Evolutionary conservation across 352 stramenopile genomes (phyloP), one percentile per base, ranked within the genome.

Genomic region (Pythium monospermum): DNA sequence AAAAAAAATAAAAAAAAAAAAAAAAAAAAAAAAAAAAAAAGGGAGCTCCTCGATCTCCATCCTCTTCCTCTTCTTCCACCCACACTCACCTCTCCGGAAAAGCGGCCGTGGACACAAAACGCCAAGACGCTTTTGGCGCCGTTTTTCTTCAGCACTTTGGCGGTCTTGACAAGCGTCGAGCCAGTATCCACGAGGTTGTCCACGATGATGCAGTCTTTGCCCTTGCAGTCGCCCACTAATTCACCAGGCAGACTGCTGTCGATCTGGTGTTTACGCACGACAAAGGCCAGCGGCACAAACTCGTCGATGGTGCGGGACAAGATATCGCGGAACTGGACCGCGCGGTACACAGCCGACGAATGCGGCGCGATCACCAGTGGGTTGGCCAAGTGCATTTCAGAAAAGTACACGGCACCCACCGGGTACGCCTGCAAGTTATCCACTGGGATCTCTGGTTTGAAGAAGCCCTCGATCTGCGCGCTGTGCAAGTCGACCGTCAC

Each of bases 401-500:
- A 90, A 61, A 94, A 92, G 60, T 90, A 94, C 39, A 91, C 79
- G 13, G 79, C 81, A 18, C 83, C 83, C 1, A 94, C 78, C n/a
- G 83, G 83, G 51, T 88, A 91, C 16, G 83, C 83, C 42, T 89
- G 73, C 6, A 94, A 66, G 48, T 94, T 94, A 49, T 94, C 83
- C 16, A 94, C 81, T 21, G 83, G 81, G 31, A 94, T 85, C 44
- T 85, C 66, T 7, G 83, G 83, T 54, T 91, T 90, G 64, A 94
- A 94, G 45, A 94, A 94, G 18, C 83, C 83, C 60, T 94, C 83
- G 48, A 92, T 90, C 59, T 94, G 83, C 31, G 81, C 76, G 37
- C 81, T 94, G 69, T 94, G 83, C n/a, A 94, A 68, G 37, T 94
- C 81, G 21, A 94, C 80, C 0, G 83, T 92, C 58, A 94, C 82